Conservation (phyloP, 2,329 filamentous ascomycete species). For the Alternaria triticimaculans region DNA sequence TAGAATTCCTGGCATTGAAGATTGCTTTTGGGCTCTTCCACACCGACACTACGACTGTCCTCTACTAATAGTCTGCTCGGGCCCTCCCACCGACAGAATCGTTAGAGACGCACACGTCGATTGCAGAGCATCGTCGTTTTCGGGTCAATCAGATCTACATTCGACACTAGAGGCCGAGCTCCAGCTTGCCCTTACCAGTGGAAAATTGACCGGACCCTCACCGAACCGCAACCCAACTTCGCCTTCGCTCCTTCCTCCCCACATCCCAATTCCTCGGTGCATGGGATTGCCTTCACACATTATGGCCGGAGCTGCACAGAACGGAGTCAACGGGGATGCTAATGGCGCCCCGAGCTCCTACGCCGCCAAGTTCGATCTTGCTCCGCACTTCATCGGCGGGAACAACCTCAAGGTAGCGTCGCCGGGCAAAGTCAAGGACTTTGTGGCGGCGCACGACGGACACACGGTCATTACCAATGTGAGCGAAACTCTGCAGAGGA, state of each 20-base stretch:
- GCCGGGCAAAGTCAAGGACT: slow-evolving; percentile 91
- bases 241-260: slow-evolving; percentile 13
- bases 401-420: slow-evolving; percentile 84
- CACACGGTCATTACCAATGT: slow-evolving; percentile 99
- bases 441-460: slow-evolving; percentile 85
- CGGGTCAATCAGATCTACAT: slow-evolving; percentile 21
- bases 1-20: slow-evolving; percentile 6
- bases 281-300: slow-evolving; percentile 37
- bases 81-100: slow-evolving; percentile 26
- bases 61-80: slow-evolving; percentile 31
- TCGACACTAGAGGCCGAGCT: slow-evolving; percentile 30
- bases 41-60: slow-evolving; percentile 16
- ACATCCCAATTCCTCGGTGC: slow-evolving; percentile 25
- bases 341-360: slow-evolving; percentile 69
- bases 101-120: slow-evolving; percentile 4
- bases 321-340: slow-evolving; percentile 50
- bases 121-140: slow-evolving; percentile 4
- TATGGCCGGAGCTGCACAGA: slow-evolving; percentile 44
- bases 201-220: slow-evolving; percentile 34
- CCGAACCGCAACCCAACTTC: slow-evolving; percentile 18
- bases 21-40: slow-evolving; percentile 11
- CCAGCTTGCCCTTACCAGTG: slow-evolving; percentile 25
- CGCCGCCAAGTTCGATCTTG: slow-evolving; percentile 80
- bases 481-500: slow-evolving; percentile 49
- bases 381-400: slow-evolving; percentile 95